Base-by-base conservation (phyloP, 108 stramenopile species). In the Fragilaria radians region DNA sequence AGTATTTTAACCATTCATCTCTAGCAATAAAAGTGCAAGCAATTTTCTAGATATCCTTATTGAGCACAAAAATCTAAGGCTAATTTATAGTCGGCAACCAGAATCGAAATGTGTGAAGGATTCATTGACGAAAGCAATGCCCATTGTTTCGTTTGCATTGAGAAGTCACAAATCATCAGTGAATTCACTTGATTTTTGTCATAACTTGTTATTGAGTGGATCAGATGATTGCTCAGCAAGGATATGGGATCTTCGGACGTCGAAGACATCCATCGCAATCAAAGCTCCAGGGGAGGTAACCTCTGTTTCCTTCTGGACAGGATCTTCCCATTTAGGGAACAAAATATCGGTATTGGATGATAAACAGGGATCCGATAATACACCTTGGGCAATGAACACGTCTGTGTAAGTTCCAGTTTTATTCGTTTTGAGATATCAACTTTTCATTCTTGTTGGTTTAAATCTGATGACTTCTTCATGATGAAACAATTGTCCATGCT, bases 171-270 rank as follows among this genome's bases (percentile, higher is more conserved):
- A 42, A 42, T 42, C 36, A 14, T 42, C 36, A 42, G 36, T 42
- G 11, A 42, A 42, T 42, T 42, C 11, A 7, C 36, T 42, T 14
- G 36, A 42, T 14, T 42, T 11, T 42, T 14, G 36, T 7, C 7
- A 42, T 42, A 42, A 56, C 46, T 63, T 83, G 46, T 57, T 89
- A 33, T 60, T 87, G 29, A 86, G 85, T 60, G 89, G 89, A 28
- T 87, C 89, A 1, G 82, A 84, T 56, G 89, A 91, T 79, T 77
- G 77, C 18, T 85, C 89, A 17, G 83, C 81, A 27, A 76, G 89
- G 1, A 65, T 91, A 3, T 91, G 89, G 89, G 85, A 86, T 67
- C 48, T 90, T 24, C 78, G 83, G 4, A 59, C 59, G 1, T 27
- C 60, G 25, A 69, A 65, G 31, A 71, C 77, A n/a, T 61, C 61